Evolutionary conservation across 108 stramenopile genomes (phyloP).

Genomic region (Fistulifera pelliculosa): DNA sequence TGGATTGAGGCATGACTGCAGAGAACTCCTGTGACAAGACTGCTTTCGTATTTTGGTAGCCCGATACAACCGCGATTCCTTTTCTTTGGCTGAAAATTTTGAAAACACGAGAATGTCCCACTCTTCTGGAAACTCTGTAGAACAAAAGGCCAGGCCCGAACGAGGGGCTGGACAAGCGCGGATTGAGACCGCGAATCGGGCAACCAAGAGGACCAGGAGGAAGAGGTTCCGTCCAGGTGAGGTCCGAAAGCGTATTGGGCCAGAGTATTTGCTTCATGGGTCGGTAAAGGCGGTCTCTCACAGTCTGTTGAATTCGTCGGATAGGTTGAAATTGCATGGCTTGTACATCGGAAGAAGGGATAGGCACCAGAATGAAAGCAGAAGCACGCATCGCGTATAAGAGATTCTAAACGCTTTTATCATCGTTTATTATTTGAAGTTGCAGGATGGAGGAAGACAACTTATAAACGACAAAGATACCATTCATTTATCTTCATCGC

Average conservation of each 20-base stretch:
- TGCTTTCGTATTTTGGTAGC: slow-evolving; percentile 30
- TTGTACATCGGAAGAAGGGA: too few species aligned
- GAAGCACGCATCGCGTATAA: too few species aligned
- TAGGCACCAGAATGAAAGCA: too few species aligned
- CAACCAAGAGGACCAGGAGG: slow-evolving; percentile 19
- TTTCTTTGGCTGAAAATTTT: slow-evolving; percentile 16
- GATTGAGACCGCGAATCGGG: slow-evolving; percentile 10
- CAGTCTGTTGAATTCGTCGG: too few species aligned
- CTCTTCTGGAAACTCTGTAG: not conserved
- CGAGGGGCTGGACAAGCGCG: not conserved
- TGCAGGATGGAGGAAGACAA: too few species aligned
- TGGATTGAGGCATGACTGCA: not conserved
- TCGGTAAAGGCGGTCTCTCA: not conserved
- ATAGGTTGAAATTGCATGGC: too few species aligned
- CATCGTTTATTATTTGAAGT: too few species aligned
- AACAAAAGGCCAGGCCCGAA: slow-evolving; percentile 1
- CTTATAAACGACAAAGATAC: too few species aligned
- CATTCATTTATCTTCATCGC: too few species aligned
- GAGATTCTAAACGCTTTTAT: too few species aligned
- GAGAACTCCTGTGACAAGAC: slow-evolving; percentile 30
- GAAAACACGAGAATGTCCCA: slow-evolving; percentile 1
- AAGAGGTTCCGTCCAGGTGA: not conserved
- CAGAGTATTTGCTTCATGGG: slow-evolving; percentile 3
- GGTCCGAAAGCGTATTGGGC: slow-evolving; percentile 4
- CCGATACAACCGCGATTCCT: slow-evolving; percentile 22